These are phyloP conservation scores for Ceratobasidium sp. DNA, from an alignment of 1,284 basidiomycete genomes.

Conservation along the genomic window DNA sequence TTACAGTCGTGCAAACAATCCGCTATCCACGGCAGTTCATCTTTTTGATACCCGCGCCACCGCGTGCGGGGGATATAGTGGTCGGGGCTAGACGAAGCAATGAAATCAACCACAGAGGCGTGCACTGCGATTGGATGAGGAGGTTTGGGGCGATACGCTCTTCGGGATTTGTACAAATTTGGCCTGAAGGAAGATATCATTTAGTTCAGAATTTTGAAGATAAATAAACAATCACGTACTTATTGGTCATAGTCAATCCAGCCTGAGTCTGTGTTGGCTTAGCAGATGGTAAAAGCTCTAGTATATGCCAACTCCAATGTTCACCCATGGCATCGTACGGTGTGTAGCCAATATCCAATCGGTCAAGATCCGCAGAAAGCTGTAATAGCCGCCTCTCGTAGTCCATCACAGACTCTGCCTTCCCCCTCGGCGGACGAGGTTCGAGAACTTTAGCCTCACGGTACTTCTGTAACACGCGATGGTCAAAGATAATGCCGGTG, in stretches of 20 bases:
- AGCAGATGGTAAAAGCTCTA: neutral
- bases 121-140: neutral
- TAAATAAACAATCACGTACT: neutral
- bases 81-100: neutral
- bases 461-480: neutral
- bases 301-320: neutral
- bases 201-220: neutral
- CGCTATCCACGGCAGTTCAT: neutral
- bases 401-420: neutral
- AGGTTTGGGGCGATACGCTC: neutral
- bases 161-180: slow-evolving; percentile 12
- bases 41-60: neutral
- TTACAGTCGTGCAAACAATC: neutral
- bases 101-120: slow-evolving; percentile 10
- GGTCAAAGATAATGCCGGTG: slow-evolving; percentile 41
- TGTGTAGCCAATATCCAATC: neutral
- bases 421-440: neutral
- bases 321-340: neutral
- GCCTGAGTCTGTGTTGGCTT: slow-evolving; percentile 11
- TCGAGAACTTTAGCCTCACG: neutral
- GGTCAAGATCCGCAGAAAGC: neutral
- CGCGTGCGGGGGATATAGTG: neutral
- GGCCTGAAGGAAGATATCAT: neutral
- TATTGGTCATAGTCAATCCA: neutral
- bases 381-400: neutral